Evolutionary conservation across 2,329 filamentous ascomycete genomes (phyloP).

Genomic region (Fusarium marasasianum): DNA sequence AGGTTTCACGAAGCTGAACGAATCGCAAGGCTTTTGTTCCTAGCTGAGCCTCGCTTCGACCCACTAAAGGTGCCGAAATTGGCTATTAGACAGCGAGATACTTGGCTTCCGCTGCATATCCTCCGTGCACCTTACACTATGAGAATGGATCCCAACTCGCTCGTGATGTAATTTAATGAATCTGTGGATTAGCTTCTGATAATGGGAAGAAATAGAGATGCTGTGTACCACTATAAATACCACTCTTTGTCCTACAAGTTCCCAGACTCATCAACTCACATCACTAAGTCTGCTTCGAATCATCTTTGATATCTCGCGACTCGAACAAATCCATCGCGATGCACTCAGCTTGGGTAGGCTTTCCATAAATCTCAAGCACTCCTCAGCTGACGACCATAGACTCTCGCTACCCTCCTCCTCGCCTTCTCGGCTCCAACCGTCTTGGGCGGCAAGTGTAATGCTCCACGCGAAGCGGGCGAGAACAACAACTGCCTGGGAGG

Average conservation of each 20-base stretch:
- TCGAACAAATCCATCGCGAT: rapidly evolving
- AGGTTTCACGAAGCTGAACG: not conserved
- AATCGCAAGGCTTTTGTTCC: not conserved
- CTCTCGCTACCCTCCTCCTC: not conserved
- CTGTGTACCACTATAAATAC: not conserved
- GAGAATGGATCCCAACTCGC: no score
- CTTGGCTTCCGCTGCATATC: not conserved
- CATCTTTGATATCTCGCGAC: rapidly evolving
- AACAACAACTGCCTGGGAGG: not conserved
- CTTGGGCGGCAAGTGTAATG: not conserved
- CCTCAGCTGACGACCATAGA: not conserved
- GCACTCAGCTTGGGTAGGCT: not conserved
- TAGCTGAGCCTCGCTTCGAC: not conserved
- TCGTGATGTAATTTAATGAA: not conserved
- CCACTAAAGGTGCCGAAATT: not conserved
- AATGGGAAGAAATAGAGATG: rapidly evolving
- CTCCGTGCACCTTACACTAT: rapidly evolving
- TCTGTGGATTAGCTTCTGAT: rapidly evolving
- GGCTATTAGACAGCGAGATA: not conserved
- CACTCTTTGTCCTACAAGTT: rapidly evolving
- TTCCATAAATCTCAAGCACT: rapidly evolving
- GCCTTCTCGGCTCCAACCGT: not conserved
- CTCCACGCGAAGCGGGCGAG: not conserved
- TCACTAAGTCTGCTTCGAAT: rapidly evolving
- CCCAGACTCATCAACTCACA: not conserved